These are phyloP conservation scores for Wilcoxina mikolae DNA, from an alignment of 495 filamentous ascomycete species.

Conservation along the genomic window DNA sequence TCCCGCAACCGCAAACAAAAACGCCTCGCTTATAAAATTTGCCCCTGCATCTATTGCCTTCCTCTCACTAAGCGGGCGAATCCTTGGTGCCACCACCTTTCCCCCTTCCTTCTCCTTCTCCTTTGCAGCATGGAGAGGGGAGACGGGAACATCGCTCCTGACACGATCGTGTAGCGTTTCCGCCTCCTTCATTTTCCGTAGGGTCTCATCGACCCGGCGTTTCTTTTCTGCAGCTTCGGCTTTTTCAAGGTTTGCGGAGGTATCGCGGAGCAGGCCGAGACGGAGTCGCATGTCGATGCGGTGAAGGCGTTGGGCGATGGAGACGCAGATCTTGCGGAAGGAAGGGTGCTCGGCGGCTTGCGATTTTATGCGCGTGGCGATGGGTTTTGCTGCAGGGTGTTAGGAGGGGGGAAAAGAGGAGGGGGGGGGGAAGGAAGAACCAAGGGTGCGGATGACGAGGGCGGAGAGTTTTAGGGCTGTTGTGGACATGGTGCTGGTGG, in stretches of 20 bases:
- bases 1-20: conserved; percentile 70
- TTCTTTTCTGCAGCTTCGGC: conserved; percentile 71
- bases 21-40: conserved; percentile 82
- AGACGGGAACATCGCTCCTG: neutral
- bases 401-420: neutral
- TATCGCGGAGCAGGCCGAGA: conserved; percentile 70
- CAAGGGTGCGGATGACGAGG: conserved; percentile 50
- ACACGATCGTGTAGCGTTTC: conserved; percentile 23
- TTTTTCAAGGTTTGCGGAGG: conserved; percentile 49
- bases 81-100: conserved; percentile 32
- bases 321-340: conserved; percentile 60
- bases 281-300: conserved; percentile 86
- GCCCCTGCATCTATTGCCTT: conserved; percentile 95
- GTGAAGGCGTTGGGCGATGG: conserved; percentile 75
- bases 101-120: neutral
- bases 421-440: conserved; percentile 6
- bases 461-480: conserved; percentile 57
- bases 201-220: conserved; percentile 48
- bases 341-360: conserved; percentile 89
- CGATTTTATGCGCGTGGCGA: conserved; percentile 52
- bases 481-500: conserved; percentile 36
- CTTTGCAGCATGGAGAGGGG: neutral
- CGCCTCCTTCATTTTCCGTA: conserved; percentile 29
- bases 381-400: conserved; percentile 2
- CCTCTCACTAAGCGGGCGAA: conserved; percentile 68